Evolutionary conservation across 202 grass and related monocot species (phyloP).

Genomic region (Hordeum pubiflorum): DNA sequence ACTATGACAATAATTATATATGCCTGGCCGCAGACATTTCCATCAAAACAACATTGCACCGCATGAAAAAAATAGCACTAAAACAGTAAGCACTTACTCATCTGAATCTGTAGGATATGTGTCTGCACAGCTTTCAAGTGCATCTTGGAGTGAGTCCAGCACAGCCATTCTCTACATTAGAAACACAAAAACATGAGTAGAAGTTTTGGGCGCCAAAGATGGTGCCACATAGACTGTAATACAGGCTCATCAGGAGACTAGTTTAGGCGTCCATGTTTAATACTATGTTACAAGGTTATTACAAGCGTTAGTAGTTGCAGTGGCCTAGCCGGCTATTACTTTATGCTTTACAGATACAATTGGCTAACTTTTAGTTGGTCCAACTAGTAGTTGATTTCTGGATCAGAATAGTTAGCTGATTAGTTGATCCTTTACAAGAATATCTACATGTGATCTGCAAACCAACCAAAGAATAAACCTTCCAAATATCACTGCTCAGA

Average conservation of each 20-base stretch:
- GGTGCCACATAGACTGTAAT: not conserved
- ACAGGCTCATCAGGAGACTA: not conserved
- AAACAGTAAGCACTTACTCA: conserved; percentile 37
- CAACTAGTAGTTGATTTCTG: not conserved
- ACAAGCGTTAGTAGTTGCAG: not conserved
- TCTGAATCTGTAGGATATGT: conserved; percentile 34
- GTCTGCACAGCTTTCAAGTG: conserved; percentile 37
- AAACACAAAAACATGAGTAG: conserved; percentile 13
- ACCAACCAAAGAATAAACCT: not conserved
- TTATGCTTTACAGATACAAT: not conserved
- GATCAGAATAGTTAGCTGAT: not conserved
- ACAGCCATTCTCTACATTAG: conserved; percentile 49
- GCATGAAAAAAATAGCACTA: not conserved
- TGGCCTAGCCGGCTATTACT: not conserved
- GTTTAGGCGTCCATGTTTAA: not conserved
- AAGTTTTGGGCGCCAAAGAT: not conserved
- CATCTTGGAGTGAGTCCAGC: conserved; percentile 57
- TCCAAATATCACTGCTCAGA: not conserved
- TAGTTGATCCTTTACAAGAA: not conserved
- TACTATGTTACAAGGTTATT: not conserved
- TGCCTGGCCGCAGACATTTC: not conserved
- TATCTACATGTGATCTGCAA: not conserved
- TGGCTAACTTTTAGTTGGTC: not conserved
- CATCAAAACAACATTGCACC: not conserved
- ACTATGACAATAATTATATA: not conserved